These are phyloP conservation scores for Colletotrichum gloeosporioides DNA, from an alignment of 2,329 filamentous ascomycete genomes.

Conservation along the genomic window DNA sequence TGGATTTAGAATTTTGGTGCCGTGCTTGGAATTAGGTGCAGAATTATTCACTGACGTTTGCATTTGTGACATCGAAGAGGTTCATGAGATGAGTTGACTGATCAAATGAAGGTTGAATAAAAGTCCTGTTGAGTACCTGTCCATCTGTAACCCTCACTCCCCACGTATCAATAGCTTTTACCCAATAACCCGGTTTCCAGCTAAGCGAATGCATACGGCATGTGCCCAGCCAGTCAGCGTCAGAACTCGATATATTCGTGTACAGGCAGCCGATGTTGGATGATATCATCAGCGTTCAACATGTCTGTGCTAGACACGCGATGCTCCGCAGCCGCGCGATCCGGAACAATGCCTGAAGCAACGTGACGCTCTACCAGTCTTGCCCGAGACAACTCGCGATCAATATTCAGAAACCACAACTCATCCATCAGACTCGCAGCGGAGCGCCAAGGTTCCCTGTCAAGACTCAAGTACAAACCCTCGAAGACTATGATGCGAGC, in stretches of 20 bases:
- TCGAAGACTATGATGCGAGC: background rate
- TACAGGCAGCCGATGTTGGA: background rate
- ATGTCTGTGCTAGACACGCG: background rate
- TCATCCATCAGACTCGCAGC: background rate
- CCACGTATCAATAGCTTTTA: background rate
- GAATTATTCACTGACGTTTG: background rate
- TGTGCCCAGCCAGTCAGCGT: background rate
- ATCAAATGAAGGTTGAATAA: background rate
- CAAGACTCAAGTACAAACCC: background rate
- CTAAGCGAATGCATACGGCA: background rate
- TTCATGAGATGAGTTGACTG: background rate
- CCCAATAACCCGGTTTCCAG: background rate
- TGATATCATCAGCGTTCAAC: background rate
- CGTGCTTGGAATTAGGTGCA: background rate
- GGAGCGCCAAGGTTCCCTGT: background rate
- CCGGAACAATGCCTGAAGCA: background rate
- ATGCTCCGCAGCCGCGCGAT: background rate
- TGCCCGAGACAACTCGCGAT: background rate
- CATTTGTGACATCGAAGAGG: background rate
- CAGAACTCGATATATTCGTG: background rate
- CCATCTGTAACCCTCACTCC: background rate
- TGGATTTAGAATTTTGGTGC: background rate
- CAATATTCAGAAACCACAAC: background rate
- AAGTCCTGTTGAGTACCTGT: background rate
- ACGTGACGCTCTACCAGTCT: background rate